Base-by-base conservation (phyloP, 2,329 filamentous ascomycete species). In the Leptographium lundbergii region DNA sequence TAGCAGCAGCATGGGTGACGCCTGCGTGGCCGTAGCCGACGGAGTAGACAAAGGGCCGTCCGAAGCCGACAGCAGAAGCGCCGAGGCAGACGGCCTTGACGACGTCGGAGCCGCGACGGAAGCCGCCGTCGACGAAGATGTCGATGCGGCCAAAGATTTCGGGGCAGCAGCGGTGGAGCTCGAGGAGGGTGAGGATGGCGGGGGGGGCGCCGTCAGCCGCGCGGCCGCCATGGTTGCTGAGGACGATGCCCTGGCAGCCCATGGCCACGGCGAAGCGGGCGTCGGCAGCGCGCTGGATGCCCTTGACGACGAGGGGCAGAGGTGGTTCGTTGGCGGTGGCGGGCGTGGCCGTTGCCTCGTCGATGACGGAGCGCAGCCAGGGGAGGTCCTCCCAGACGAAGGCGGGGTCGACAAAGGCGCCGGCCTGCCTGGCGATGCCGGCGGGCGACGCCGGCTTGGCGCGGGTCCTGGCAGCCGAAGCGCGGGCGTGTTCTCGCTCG, bases 201-300 rank as follows among this genome's bases (percentile, higher is more conserved):
- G 72, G 72, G 63, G 66, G 71, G 60, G 63, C 78, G 67, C 68
- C 77, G 50, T 83, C 80, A 1, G 81, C 70, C 1, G 79, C 78
- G 32, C 81, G 71, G 3, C 81, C 81, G 22, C 81, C 81, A 59
- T 84, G 81, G 61, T 84, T 84, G 61, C 76, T 80, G 39, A 84
- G 63, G 60, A 81, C 67, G 54, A 84, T 78, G 1, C 80, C 80
- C 60, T 81, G 74, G 54, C 78, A 71, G 0, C 78, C 79, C 58
- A 73, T 68, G 52, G 76, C 68, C 58, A 77, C 73, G 0, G 81
- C 80, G 45, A 73, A 65, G 17, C 72, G 72, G 0, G 81, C 80
- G 65, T 84, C 80, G 32, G 78, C 77, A 0, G 78, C 79, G 24
- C 72, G 76, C 71, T 81, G 80, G 3, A 83, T 74, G 0, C 80